These are phyloP conservation scores for Blastocystis sp. DNA, from an alignment of 352 stramenopile genomes.

Conservation along the genomic window DNA sequence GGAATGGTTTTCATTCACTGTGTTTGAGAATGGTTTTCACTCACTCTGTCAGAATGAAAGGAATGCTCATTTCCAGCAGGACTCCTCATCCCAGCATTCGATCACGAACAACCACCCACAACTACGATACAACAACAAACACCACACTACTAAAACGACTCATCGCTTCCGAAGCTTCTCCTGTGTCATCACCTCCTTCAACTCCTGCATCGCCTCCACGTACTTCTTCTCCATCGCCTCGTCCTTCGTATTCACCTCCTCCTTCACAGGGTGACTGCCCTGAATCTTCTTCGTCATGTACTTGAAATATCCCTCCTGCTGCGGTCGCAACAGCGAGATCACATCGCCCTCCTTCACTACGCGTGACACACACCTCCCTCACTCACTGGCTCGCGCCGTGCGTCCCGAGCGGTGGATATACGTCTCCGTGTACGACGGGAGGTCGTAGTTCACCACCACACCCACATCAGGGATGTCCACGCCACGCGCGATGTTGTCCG, in stretches of 20 bases:
- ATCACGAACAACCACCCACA: no score
- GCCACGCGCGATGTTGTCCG: constrained; percentile 88
- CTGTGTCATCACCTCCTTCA: constrained; percentile 56
- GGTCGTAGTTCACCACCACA: constrained; percentile 92
- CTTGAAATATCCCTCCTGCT: constrained; percentile 53
- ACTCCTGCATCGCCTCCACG: constrained; percentile 8
- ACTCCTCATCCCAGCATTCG: no score
- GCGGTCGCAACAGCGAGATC: constrained; percentile 75
- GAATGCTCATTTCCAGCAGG: no score
- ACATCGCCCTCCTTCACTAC: constrained; percentile 78
- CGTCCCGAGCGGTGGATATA: constrained; percentile 90
- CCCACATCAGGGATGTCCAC: constrained; percentile 89
- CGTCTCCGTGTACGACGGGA: constrained; percentile 87
- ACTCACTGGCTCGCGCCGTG: constrained; percentile 84
- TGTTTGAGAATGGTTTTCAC: no score
- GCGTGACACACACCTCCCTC: constrained; percentile 84
- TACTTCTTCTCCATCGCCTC: constrained; percentile 16
- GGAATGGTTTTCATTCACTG: no score
- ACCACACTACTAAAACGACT: background rate
- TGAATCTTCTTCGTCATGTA: constrained; percentile 56
- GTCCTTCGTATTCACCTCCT: background rate
- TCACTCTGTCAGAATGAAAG: no score
- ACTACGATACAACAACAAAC: no score
- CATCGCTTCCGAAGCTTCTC: constrained; percentile 44
- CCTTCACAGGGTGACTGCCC: constrained; percentile 13